Conservation (phyloP, 2,329 filamentous ascomycete species). For the Tolypocladium paradoxum region DNA sequence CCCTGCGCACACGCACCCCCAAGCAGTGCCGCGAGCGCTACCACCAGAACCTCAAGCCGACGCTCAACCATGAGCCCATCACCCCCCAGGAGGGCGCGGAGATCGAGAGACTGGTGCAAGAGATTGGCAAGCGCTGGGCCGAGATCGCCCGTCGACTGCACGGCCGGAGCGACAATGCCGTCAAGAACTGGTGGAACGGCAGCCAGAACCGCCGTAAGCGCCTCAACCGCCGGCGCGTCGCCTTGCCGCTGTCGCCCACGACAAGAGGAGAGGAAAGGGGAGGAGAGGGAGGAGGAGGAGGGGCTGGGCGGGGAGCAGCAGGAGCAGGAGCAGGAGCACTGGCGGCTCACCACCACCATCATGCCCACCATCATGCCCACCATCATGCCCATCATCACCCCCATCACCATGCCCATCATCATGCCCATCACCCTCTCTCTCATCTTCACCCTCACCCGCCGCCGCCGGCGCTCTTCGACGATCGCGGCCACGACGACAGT, state of each 20-base stretch:
- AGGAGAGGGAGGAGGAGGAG: not conserved
- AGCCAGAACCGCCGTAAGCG: constrained; percentile 71
- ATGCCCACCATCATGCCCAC: too few relatives aligned
- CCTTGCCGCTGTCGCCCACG: not conserved
- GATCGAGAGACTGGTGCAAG: constrained; percentile 67
- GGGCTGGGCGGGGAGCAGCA: too few relatives aligned
- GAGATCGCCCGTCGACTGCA: constrained; percentile 77
- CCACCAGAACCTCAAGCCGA: constrained; percentile 82
- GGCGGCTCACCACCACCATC: not conserved
- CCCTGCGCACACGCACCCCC: constrained; percentile 67
- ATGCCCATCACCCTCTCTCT: not conserved
- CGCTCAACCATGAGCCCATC: constrained; percentile 64
- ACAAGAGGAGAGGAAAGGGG: not conserved
- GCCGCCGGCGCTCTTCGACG: not conserved
- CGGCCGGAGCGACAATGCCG: constrained; percentile 84
- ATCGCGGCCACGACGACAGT: not conserved
- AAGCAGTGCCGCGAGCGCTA: constrained; percentile 95
- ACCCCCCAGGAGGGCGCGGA: constrained; percentile 55
- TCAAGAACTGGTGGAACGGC: constrained; percentile 98
- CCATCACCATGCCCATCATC: not conserved
- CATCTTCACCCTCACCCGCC: not conserved
- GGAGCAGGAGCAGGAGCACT: not conserved
- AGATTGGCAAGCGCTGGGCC: constrained; percentile 83
- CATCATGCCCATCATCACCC: too few relatives aligned
- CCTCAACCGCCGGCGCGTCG: constrained; percentile 11